These are phyloP conservation scores for Cystobasidium slooffiae DNA, from an alignment of 1,284 basidiomycete species.

Conservation along the genomic window DNA sequence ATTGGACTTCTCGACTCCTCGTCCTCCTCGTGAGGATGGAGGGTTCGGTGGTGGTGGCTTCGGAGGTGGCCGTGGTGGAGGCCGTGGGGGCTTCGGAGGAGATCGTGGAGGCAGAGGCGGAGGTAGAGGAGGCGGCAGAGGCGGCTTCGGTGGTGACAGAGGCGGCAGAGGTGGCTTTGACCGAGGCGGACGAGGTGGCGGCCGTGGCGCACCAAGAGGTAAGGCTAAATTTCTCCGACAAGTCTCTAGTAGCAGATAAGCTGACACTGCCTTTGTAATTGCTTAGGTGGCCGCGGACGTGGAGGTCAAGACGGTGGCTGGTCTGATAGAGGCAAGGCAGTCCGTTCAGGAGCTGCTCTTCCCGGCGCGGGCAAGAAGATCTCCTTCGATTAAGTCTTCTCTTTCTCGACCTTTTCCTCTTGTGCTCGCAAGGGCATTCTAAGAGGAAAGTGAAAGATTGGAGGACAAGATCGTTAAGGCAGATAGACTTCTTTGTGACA, in stretches of 20 bases:
- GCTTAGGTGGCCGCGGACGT: constrained; percentile 25
- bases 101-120: constrained; percentile 59
- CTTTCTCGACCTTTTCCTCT: neutral
- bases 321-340: constrained; percentile 31
- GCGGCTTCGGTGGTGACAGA: constrained; percentile 56
- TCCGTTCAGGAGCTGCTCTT: constrained; percentile 32
- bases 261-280: neutral
- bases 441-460: neutral
- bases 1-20: constrained; percentile 87
- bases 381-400: constrained; percentile 28
- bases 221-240: neutral
- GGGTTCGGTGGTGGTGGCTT: constrained; percentile 59
- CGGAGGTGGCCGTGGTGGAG: constrained; percentile 52
- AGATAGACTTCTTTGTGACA: constrained; percentile 1
- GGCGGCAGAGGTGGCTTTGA: constrained; percentile 54
- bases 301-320: constrained; percentile 31
- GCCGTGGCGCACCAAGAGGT: constrained; percentile 28
- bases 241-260: neutral
- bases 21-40: constrained; percentile 61
- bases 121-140: constrained; percentile 52
- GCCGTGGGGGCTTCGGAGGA: constrained; percentile 56
- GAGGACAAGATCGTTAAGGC: constrained; percentile 4
- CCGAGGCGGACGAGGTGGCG: constrained; percentile 33
- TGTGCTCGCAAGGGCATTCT: too few relatives aligned
- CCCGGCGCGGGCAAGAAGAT: constrained; percentile 42